Evolutionary conservation across 768 basidiomycete genomes (phyloP).

Genomic region (Tulasnella sp.): DNA sequence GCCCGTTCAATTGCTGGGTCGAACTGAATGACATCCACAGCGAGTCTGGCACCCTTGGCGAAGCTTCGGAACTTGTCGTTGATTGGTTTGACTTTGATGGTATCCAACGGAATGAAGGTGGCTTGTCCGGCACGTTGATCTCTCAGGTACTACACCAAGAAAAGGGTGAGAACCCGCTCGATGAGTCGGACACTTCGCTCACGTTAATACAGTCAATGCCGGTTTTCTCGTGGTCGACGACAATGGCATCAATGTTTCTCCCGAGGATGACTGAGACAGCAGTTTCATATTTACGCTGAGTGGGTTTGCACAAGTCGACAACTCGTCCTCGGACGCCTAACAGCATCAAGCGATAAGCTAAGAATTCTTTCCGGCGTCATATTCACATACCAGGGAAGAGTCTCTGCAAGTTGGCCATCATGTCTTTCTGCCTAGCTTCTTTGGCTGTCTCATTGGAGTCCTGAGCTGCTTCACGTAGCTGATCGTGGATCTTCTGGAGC

Average conservation of each 20-base stretch:
- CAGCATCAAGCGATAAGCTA: background rate
- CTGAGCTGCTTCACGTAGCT: conserved; percentile 84
- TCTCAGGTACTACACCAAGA: conserved; percentile 74
- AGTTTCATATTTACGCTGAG: conserved; percentile 83
- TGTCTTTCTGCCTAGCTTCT: conserved; percentile 81
- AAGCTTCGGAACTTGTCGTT: conserved; percentile 94
- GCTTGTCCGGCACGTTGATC: conserved; percentile 93
- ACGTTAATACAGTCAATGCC: conserved; percentile 98
- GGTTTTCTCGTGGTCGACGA: conserved; percentile 95
- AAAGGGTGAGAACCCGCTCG: background rate
- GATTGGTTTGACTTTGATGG: conserved; percentile 87
- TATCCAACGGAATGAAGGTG: conserved; percentile 98
- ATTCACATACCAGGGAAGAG: conserved; percentile 74
- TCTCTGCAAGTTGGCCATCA: conserved; percentile 72
- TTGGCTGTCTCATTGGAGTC: conserved; percentile 84
- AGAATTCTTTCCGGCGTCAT: background rate
- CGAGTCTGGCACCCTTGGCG: conserved; percentile 79
- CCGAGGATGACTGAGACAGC: conserved; percentile 91
- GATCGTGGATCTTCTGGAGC: conserved; percentile 71
- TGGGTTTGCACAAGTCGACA: conserved; percentile 92
- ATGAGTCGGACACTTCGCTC: conserved; percentile 30
- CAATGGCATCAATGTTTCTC: conserved; percentile 89
- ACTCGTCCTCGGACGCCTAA: conserved; percentile 88
- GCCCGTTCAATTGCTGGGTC: conserved; percentile 86
- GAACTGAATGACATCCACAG: conserved; percentile 79